Evolutionary conservation across 1,284 basidiomycete genomes (phyloP).

Genomic region (Moniliophthora roreri): DNA sequence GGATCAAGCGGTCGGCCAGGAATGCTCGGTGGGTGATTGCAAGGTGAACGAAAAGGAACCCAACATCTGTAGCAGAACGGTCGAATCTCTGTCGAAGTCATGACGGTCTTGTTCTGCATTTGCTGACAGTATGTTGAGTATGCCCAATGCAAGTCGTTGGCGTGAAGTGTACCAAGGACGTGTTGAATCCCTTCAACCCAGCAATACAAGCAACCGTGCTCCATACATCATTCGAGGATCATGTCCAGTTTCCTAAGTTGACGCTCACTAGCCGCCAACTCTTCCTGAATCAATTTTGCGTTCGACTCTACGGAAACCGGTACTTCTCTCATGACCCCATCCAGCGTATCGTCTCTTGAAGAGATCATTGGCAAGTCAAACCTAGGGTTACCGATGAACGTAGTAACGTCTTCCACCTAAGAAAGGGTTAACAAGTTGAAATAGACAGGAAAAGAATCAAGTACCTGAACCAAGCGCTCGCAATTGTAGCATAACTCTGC

Average conservation of each 20-base stretch:
- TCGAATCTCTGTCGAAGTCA: background rate
- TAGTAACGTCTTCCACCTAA: background rate
- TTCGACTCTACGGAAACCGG: constrained; percentile 1
- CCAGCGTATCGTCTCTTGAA: background rate
- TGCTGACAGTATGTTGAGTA: background rate
- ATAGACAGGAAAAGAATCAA: background rate
- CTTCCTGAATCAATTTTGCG: background rate
- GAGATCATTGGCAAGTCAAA: background rate
- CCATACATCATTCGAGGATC: background rate
- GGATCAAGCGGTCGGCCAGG: background rate
- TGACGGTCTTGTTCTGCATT: background rate
- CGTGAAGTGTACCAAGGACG: background rate
- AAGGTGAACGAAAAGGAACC: constrained; percentile 3
- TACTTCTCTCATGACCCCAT: background rate
- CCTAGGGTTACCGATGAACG: background rate
- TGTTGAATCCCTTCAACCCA: background rate
- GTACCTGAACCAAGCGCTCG: background rate
- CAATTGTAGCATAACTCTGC: constrained; percentile 8
- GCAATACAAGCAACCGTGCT: background rate
- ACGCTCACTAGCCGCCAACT: background rate
- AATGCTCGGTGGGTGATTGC: constrained; percentile 1
- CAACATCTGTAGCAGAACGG: constrained; percentile 11
- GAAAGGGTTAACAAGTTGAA: background rate
- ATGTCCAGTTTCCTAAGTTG: background rate
- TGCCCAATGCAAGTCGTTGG: background rate